Evolutionary conservation across 305 asterid genomes (phyloP).

Genomic region (Solanum chacoense): DNA sequence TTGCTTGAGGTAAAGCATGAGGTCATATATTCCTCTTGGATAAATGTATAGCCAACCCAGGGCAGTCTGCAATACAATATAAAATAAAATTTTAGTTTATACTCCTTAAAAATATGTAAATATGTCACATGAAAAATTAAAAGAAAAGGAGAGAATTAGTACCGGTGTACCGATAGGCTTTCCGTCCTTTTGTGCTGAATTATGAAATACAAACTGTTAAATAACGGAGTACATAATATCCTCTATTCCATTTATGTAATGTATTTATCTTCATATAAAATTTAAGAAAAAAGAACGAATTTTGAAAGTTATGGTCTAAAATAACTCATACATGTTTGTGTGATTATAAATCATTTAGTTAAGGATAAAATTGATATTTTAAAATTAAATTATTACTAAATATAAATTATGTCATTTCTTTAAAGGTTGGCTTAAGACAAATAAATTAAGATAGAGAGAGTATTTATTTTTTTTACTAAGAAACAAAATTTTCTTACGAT

Average conservation of each 20-base stretch:
- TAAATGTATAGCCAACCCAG: conserved; percentile 32
- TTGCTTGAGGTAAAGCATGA: conserved; percentile 22
- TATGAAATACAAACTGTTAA: neutral
- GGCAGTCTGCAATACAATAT: conserved; percentile 16
- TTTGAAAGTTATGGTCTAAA: neutral
- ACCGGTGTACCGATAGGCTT: conserved; percentile 32
- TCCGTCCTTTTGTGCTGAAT: conserved; percentile 29
- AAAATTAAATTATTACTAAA: too few species aligned
- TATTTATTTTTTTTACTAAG: neutral
- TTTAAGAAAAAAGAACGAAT: neutral
- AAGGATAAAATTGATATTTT: neutral
- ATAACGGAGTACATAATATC: neutral
- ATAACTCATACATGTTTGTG: neutral
- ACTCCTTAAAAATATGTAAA: neutral
- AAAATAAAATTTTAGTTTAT: neutral
- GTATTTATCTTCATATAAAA: neutral
- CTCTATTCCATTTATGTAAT: neutral
- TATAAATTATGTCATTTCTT: neutral
- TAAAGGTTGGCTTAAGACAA: neutral
- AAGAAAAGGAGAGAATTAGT: neutral
- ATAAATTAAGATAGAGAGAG: neutral
- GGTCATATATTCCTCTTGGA: conserved; percentile 33
- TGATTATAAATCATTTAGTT: neutral
- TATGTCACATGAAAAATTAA: neutral
- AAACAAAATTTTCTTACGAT: neutral